Evolutionary conservation across 2,329 filamentous ascomycete genomes (phyloP).

Genomic region (Penicillium crustosum): DNA sequence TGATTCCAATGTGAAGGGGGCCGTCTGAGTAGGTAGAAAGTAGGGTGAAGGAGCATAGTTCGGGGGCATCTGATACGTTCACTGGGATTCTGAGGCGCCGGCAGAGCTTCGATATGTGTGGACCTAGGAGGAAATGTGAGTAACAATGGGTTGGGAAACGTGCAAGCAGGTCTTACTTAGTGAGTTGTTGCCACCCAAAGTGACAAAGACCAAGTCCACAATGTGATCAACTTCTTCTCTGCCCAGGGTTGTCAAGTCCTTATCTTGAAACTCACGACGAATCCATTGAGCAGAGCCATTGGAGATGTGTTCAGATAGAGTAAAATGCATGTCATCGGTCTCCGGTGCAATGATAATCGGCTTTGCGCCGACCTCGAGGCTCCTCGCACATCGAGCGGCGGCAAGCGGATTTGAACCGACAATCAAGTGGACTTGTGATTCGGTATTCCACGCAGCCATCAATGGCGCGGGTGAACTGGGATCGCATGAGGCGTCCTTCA

Average conservation of each 20-base stretch:
- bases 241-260: slow-evolving; percentile 73
- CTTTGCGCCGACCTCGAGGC: slow-evolving; percentile 75
- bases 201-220: slow-evolving; percentile 93
- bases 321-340: slow-evolving; percentile 60
- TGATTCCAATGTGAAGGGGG: slow-evolving; percentile 90
- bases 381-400: slow-evolving; percentile 76
- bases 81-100: slow-evolving; percentile 79
- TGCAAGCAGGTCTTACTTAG: slow-evolving; percentile 46
- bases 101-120: slow-evolving; percentile 73
- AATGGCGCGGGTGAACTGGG: slow-evolving; percentile 30
- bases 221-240: slow-evolving; percentile 72
- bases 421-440: slow-evolving; percentile 69
- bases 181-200: slow-evolving; percentile 53
- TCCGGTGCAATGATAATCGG: slow-evolving; percentile 76
- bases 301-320: slow-evolving; percentile 48
- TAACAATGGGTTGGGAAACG: slow-evolving; percentile 35
- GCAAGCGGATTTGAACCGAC: slow-evolving; percentile 84
- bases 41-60: slow-evolving; percentile 84
- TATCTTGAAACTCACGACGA: slow-evolving; percentile 61
- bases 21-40: slow-evolving; percentile 88
- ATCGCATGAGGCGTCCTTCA: slow-evolving; percentile 33
- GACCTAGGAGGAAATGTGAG: slow-evolving; percentile 44
- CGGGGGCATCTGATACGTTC: slow-evolving; percentile 85
- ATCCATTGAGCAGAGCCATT: slow-evolving; percentile 46
- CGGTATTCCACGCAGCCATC: slow-evolving; percentile 43